Percentiles rank a stretch among this genome's conserved stretches.
These are phyloP conservation scores for Viola odorata DNA, from an alignment of 345 rosid species.

Conservation along the genomic window DNA sequence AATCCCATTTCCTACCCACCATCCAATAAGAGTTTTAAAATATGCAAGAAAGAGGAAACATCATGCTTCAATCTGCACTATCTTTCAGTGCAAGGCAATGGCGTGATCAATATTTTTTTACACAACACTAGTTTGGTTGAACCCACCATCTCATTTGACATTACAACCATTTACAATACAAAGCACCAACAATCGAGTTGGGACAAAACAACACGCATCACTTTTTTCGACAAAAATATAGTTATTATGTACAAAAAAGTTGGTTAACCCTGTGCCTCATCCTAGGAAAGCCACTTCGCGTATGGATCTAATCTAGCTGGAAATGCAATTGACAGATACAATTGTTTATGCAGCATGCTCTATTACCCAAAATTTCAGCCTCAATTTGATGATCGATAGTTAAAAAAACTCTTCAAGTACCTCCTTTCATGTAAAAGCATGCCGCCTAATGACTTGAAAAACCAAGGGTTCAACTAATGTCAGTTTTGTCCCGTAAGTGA, in stretches of 20 bases:
- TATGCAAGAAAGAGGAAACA: neutral
- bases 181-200: too few relatives aligned
- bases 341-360: too few relatives aligned
- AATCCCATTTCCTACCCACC: too few relatives aligned
- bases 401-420: neutral
- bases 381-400: too few relatives aligned
- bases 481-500: slow-evolving; percentile 32
- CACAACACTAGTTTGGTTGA: slow-evolving; percentile 1
- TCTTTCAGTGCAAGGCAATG: slow-evolving; percentile 12
- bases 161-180: neutral
- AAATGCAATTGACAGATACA: neutral
- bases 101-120: neutral
- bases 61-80: neutral
- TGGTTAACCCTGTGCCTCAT: neutral
- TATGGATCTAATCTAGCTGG: too few relatives aligned
- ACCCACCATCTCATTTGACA: slow-evolving; percentile 5
- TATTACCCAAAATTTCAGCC: too few relatives aligned
- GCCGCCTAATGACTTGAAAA: neutral
- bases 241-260: slow-evolving; percentile 3
- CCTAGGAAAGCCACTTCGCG: too few relatives aligned
- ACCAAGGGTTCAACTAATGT: slow-evolving; percentile 5
- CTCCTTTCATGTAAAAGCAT: neutral
- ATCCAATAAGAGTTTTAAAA: too few relatives aligned
- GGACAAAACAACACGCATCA: neutral
- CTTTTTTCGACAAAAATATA: neutral